A percentile compares a stretch with the other conserved stretches of the same genome.
phyloP scores from a whole-genome alignment of 129 eudicot genomes.

The carrot (Daucus carota) region DNA sequence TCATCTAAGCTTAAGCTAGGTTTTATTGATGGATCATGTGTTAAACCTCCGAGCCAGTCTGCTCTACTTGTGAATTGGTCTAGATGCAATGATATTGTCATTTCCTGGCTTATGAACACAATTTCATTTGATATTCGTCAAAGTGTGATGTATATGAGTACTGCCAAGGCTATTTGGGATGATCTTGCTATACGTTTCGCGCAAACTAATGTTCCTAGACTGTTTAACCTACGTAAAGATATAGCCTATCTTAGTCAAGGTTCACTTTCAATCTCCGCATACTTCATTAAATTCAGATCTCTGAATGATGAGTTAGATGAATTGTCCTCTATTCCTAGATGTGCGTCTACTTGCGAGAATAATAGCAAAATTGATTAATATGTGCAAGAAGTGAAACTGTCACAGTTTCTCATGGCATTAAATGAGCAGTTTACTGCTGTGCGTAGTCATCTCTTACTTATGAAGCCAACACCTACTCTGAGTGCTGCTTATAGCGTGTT shows the following conservation, averaged over 20 bases:
- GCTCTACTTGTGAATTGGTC: not conserved
- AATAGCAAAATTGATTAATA: no score
- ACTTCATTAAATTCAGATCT: not conserved
- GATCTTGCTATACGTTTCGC: not conserved
- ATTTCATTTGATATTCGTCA: not conserved
- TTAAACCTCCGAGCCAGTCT: not conserved
- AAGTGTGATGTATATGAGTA: not conserved
- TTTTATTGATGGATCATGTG: not conserved
- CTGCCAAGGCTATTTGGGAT: not conserved
- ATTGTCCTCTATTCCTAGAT: no score
- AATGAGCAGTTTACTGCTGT: no score
- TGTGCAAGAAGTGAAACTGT: no score
- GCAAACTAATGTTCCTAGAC: not conserved
- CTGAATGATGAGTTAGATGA: not conserved
- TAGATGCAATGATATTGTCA: conserved; percentile 9
- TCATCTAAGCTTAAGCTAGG: not conserved
- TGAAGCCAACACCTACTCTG: no score
- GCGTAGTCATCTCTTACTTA: no score
- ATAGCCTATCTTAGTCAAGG: not conserved
- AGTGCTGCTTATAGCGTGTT: no score
- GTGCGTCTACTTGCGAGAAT: no score
- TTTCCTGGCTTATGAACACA: conserved; percentile 6
- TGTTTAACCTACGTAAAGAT: not conserved
- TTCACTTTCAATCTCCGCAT: not conserved
- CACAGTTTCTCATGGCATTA: no score